Evolutionary conservation across 31 red algal genomes (phyloP), one percentile per base, ranked within the genome.

Genomic region (Odonthalia washingtoniensis): DNA sequence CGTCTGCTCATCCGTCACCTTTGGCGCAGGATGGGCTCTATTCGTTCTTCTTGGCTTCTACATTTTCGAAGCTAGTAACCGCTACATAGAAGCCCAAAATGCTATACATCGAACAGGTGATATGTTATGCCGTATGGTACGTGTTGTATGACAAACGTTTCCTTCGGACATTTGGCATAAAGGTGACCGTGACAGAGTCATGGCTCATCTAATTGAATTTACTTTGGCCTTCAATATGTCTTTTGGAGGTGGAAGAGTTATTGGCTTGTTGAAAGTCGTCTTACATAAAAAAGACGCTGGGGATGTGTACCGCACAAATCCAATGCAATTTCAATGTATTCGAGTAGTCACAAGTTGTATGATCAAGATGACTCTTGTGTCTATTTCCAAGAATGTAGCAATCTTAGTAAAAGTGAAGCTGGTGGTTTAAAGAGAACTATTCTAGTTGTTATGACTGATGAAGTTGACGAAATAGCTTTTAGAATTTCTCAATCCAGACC

Each of bases 21-120:
- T 61, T 53, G 87, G 77, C n/a, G 81, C 86, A 30, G 89, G 89
- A 12, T 92, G 81, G 81, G 89, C 89, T 9, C 75, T 92, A 5
- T 92, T 92, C 66, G 65, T 92, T 41, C 75, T 92, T 16, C 66
- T 92, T 5, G 89, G 80, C 34, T 92, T 92, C 38, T 86, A 77
- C 60, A 75, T 85, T 36, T 62, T 74, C 37, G 89, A 92, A 43
- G 81, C 89, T 4, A 80, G 57, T 16, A 63, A 81, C n/a, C 74
- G 89, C 17, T 86, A 81, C 34, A 38, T 33, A 34, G 65, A 85
- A 43, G 89, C 77, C 32, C 74, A 81, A n/a, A 52, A 61, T 33
- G 40, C 14, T 30, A 84, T 80, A 65, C 33, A 75, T 57, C 12
- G 49, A 9, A 21, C 21, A 57, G 49, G 49, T 21, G 49, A 14